Evolutionary conservation across 2,329 filamentous ascomycete genomes (phyloP).

Genomic region (Tolypocladium amazonense): DNA sequence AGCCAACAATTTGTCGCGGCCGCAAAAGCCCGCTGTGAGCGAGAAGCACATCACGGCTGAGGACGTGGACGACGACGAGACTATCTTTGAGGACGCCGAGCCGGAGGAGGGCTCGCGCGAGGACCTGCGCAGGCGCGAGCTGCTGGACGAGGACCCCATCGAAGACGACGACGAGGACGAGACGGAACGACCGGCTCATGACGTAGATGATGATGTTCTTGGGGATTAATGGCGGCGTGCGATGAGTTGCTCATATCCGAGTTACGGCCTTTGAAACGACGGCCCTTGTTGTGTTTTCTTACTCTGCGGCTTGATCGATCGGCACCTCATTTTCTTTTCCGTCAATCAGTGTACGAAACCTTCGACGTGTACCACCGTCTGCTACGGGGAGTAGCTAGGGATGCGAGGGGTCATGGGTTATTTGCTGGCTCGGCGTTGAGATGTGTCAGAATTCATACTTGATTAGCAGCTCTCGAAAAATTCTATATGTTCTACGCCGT

Average conservation of each 20-base stretch:
- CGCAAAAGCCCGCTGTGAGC: slow-evolving; percentile 24
- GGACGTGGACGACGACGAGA: slow-evolving; percentile 29
- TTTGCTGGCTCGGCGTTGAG: slow-evolving; percentile 6
- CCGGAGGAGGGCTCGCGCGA: slow-evolving; percentile 49
- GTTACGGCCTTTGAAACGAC: neutral
- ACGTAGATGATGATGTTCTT: slow-evolving; percentile 32
- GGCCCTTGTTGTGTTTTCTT: neutral
- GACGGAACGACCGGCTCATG: slow-evolving; percentile 20
- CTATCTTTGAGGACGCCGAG: slow-evolving; percentile 36
- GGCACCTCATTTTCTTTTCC: slow-evolving; percentile 4
- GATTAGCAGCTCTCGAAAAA: neutral
- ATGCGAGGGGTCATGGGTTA: slow-evolving; percentile 2
- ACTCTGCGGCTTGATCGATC: neutral
- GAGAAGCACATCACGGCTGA: slow-evolving; percentile 35
- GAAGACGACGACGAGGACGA: slow-evolving; percentile 22
- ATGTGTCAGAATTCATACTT: neutral
- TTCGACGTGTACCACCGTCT: neutral
- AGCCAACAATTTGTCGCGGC: slow-evolving; percentile 11
- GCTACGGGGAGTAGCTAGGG: neutral
- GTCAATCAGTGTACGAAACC: neutral
- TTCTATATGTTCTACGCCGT: neutral
- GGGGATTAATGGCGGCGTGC: slow-evolving; percentile 26
- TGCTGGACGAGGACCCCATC: slow-evolving; percentile 39
- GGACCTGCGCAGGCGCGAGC: slow-evolving; percentile 43
- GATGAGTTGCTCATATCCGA: neutral